Evolutionary conservation across 139 green algal genomes (phyloP), one percentile per base, ranked within the genome.

Genomic region (Astrephomene gubernaculifera): DNA sequence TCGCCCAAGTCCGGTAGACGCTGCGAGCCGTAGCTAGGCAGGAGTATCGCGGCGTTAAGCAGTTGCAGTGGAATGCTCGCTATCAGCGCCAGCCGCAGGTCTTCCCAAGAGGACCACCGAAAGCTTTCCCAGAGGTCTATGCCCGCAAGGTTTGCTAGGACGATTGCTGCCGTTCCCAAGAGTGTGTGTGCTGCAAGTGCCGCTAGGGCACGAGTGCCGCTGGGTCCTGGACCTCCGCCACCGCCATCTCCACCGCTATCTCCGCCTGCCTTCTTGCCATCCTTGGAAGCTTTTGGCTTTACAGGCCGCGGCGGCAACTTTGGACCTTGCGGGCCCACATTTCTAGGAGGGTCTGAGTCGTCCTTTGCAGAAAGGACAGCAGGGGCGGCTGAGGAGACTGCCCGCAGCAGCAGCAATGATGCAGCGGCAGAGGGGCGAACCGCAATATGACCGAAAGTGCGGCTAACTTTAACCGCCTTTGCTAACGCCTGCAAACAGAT

Each of bases 21-120:
- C 68, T 75, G 39, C 9, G 83, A 43, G 65, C 60, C 64, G 60
- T 44, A 87, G 63, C 27, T 68, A 27, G 83, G 83, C 61, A 76
- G 54, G 61, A 87, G 72, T 60, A 87, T 45, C 45, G 44, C 33
- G 1, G 76, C 54, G 83, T 87, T 87, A 24, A 72, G 33, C 7
- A 57, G 71, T 72, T 87, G 88, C 49, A 81, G n/a, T 5, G 49
- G 71, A 49, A 87, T 0, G 43, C 43, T 75, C 2, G 36, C 17
- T 22, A n/a, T 14, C 24, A 25, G 31, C 22, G 78, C 78, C 61
- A 74, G 14, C 63, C 1, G 31, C 44, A 84, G 60, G 63, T 74
- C 43, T 43, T 69, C 73, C 7, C 45, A 17, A 4, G 35, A 41
- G 7, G 53, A 7, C 73, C 73, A 81, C 6, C 60, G 43, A 27